These are phyloP conservation scores for Lathyrus sativus DNA, from an alignment of 306 rosid genomes.

Conservation along the genomic window DNA sequence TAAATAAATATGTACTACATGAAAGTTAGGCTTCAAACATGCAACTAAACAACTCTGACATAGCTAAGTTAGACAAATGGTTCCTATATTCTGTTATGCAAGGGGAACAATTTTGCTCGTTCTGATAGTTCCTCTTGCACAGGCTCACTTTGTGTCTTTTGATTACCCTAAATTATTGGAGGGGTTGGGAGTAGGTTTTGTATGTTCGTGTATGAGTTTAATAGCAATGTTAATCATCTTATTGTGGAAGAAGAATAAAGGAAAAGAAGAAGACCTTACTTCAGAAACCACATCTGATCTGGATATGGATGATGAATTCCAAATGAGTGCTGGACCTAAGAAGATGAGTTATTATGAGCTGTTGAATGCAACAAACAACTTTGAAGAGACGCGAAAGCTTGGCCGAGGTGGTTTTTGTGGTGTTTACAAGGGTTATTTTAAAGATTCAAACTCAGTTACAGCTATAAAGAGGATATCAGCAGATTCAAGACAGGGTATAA, in stretches of 20 bases:
- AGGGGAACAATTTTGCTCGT: not conserved
- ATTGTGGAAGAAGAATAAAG: not conserved
- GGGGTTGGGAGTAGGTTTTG: not conserved
- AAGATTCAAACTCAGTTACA: not conserved
- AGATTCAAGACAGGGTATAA: conserved; percentile 32
- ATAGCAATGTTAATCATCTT: not conserved
- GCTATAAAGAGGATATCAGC: conserved; percentile 41
- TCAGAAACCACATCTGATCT: conserved; percentile 2
- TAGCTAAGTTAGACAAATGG: not conserved
- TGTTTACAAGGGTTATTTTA: conserved; percentile 36
- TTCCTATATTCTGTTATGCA: not conserved
- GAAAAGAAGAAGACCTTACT: not conserved
- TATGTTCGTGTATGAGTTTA: not conserved
- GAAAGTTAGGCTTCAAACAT: not conserved
- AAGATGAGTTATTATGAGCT: conserved; percentile 18
- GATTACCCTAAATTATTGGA: not conserved
- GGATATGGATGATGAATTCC: conserved; percentile 38
- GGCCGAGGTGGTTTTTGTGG: conserved; percentile 46
- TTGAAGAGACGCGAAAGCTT: conserved; percentile 31
- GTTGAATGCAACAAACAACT: conserved; percentile 35
- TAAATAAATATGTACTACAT: not conserved
- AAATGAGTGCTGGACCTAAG: conserved; percentile 24
- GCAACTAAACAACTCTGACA: not conserved
- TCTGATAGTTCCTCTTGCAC: conserved; percentile 1
- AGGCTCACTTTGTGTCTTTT: not conserved